A percentile compares a stretch with the other conserved stretches of the same genome.
Evolutionary conservation across 148 eudicot genomes (phyloP).

Genomic region (Fagopyrum homotropicum): DNA sequence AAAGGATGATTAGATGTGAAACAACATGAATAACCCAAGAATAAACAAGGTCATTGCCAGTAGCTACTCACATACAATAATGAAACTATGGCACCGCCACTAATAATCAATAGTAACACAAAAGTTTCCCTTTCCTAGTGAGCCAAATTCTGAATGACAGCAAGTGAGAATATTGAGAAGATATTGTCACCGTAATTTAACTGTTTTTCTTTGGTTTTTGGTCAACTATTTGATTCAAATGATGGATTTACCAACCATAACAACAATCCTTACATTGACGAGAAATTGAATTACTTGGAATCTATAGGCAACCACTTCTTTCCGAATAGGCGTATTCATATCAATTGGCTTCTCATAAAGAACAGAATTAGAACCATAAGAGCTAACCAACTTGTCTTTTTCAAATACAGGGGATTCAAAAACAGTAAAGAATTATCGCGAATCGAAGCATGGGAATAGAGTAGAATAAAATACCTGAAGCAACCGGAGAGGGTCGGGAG

Average conservation of each 20-base stretch:
- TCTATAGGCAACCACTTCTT: neutral
- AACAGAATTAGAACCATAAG: neutral
- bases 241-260: neutral
- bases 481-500: conserved; percentile 26
- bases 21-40: neutral
- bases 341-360: neutral
- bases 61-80: neutral
- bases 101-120: neutral
- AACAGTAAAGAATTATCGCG: neutral
- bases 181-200: neutral
- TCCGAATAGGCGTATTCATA: neutral
- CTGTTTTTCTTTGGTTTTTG: neutral
- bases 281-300: neutral
- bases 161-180: neutral
- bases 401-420: neutral
- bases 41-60: neutral
- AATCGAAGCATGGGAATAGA: neutral
- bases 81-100: neutral
- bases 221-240: neutral
- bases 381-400: neutral
- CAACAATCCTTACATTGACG: neutral
- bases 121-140: neutral
- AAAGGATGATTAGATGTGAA: conserved; percentile 1
- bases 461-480: conserved; percentile 32
- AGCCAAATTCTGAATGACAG: neutral